Conservation (phyloP, 345 rosid species). For the Melaleuca quinquenervia region DNA sequence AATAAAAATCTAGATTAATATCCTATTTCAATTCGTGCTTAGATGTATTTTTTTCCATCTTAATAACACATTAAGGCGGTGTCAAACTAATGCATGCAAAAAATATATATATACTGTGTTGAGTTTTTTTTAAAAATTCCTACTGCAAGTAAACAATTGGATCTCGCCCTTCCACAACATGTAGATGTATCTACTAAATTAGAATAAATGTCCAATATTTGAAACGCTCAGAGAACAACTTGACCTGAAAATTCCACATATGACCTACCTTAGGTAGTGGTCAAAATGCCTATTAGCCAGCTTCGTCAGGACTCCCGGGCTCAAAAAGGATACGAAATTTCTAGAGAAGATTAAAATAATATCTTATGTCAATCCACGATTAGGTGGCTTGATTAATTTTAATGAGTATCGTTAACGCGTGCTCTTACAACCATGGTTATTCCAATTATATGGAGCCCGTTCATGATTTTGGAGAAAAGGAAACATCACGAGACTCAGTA, state of each 20-base stretch:
- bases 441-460: not conserved
- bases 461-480: not conserved
- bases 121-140: not conserved
- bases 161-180: not conserved
- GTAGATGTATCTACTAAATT: not conserved
- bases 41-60: not conserved
- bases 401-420: not conserved
- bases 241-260: not conserved
- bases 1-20: not conserved
- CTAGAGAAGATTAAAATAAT: not conserved
- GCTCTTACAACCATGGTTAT: not conserved
- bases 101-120: not conserved
- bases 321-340: not conserved
- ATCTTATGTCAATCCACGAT: not conserved
- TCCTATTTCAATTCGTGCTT: not conserved
- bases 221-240: not conserved
- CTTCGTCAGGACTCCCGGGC: not conserved
- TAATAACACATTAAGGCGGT: not conserved
- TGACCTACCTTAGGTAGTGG: not conserved
- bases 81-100: not conserved
- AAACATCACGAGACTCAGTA: not conserved
- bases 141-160: not conserved
- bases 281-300: not conserved
- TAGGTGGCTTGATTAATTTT: not conserved
- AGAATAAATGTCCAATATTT: not conserved